These are phyloP conservation scores for Lactifluus rugatus DNA, from an alignment of 768 basidiomycete genomes.

Conservation along the genomic window DNA sequence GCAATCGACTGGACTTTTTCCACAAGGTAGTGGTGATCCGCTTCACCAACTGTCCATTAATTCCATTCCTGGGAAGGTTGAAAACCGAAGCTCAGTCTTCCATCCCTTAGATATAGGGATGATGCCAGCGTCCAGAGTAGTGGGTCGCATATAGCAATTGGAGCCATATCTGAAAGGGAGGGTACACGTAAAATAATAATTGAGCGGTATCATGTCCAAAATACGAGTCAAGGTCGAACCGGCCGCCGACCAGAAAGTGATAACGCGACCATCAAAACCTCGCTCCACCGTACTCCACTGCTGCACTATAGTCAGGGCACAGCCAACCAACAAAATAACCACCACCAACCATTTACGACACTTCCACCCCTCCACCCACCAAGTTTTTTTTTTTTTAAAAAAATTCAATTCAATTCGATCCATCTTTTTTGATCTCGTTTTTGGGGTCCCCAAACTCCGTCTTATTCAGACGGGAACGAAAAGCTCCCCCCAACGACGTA, in stretches of 20 bases:
- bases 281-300: not conserved
- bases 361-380: no score
- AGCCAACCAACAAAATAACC: not conserved
- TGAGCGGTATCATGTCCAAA: not conserved
- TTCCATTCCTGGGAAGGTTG: not conserved
- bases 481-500: conserved; percentile 70
- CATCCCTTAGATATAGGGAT: not conserved
- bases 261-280: not conserved
- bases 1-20: not conserved
- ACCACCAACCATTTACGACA: not conserved
- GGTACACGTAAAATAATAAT: not conserved
- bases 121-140: no score
- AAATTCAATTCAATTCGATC: no score
- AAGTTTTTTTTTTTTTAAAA: no score
- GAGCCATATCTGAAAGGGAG: not conserved
- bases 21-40: no score
- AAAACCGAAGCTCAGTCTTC: not conserved
- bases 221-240: not conserved
- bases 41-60: no score
- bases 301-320: not conserved
- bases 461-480: conserved; percentile 52
- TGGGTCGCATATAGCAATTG: not conserved
- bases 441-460: no score
- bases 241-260: not conserved
- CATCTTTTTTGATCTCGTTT: no score